Percentiles rank a stretch among this genome's conserved stretches.
Conservation (phyloP, 108 stramenopile genomes). For the Skeletonema costatum region DNA sequence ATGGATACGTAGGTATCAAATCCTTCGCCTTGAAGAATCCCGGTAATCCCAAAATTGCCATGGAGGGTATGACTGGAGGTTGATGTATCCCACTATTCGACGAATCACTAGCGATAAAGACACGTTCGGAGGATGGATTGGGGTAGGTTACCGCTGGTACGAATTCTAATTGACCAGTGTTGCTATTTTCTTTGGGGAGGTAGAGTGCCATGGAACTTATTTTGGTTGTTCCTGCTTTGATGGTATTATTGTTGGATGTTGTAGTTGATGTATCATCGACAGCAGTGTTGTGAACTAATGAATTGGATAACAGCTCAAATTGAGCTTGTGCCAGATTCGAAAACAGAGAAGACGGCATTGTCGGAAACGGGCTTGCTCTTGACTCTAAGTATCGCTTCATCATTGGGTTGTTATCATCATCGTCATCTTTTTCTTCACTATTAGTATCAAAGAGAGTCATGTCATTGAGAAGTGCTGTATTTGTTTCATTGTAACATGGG, state of each 20-base stretch:
- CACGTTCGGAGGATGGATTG: conserved; percentile 62
- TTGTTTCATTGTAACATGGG: background rate
- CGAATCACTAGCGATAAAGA: conserved; percentile 78
- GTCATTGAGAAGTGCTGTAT: background rate
- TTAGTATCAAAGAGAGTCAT: background rate
- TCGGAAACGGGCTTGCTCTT: conserved; percentile 55
- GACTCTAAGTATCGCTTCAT: background rate
- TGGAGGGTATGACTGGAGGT: conserved; percentile 24
- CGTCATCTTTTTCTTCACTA: background rate
- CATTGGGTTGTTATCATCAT: background rate
- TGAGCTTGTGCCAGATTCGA: conserved; percentile 75
- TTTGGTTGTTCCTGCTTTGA: conserved; percentile 39
- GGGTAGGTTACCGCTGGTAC: conserved; percentile 75
- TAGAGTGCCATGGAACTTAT: conserved; percentile 82
- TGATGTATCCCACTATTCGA: conserved; percentile 26
- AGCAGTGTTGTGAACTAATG: conserved; percentile 37
- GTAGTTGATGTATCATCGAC: background rate
- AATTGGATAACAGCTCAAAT: conserved; percentile 76
- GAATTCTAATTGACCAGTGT: conserved; percentile 84
- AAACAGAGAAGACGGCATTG: conserved; percentile 76
- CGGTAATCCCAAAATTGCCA: conserved; percentile 26
- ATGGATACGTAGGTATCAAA: conserved; percentile 51
- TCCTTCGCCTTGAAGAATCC: conserved; percentile 41
- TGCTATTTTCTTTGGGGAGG: conserved; percentile 79
- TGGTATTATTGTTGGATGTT: conserved; percentile 6